These are phyloP conservation scores for Sideroxylon spinosum DNA, from an alignment of 179 eudicot species.

Conservation along the genomic window DNA sequence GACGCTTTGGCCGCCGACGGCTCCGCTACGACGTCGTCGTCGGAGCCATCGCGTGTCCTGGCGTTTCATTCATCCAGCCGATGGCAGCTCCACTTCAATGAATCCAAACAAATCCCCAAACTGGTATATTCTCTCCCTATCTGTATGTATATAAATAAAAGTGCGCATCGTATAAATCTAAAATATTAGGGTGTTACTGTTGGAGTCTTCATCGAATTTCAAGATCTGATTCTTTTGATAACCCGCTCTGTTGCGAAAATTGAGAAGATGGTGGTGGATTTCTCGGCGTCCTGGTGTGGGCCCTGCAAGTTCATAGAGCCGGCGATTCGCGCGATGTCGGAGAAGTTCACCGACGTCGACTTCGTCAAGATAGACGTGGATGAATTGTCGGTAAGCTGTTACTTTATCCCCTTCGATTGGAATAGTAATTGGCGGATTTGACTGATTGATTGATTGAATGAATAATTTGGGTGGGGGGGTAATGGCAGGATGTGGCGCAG, in stretches of 20 bases:
- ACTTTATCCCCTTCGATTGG: background rate
- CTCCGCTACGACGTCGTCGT: slow-evolving; percentile 18
- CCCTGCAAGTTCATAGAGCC: slow-evolving; percentile 56
- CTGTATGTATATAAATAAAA: background rate
- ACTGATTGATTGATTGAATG: too few relatives aligned
- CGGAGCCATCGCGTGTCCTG: slow-evolving; percentile 45
- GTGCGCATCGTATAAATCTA: background rate
- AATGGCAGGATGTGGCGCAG: slow-evolving; percentile 59
- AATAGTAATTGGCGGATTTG: background rate
- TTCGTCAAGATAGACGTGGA: slow-evolving; percentile 54
- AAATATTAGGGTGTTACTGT: background rate
- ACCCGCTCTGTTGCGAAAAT: background rate
- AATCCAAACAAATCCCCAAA: slow-evolving; percentile 48
- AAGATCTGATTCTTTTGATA: background rate
- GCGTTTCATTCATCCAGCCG: slow-evolving; percentile 49
- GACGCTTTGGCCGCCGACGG: slow-evolving; percentile 24
- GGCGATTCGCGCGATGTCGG: slow-evolving; percentile 31
- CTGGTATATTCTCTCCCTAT: slow-evolving; percentile 32
- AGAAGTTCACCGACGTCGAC: slow-evolving; percentile 39
- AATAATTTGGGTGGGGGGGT: too few relatives aligned
- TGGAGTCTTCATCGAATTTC: slow-evolving; percentile 4
- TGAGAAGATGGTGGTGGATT: slow-evolving; percentile 50
- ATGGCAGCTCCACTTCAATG: slow-evolving; percentile 68
- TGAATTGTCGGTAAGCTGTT: slow-evolving; percentile 34
- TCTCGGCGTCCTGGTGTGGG: slow-evolving; percentile 56